Percentiles rank a stretch among this genome's conserved stretches.
These are phyloP conservation scores for Xylaria sp. DNA, from an alignment of 2,329 filamentous ascomycete genomes.

Conservation along the genomic window DNA sequence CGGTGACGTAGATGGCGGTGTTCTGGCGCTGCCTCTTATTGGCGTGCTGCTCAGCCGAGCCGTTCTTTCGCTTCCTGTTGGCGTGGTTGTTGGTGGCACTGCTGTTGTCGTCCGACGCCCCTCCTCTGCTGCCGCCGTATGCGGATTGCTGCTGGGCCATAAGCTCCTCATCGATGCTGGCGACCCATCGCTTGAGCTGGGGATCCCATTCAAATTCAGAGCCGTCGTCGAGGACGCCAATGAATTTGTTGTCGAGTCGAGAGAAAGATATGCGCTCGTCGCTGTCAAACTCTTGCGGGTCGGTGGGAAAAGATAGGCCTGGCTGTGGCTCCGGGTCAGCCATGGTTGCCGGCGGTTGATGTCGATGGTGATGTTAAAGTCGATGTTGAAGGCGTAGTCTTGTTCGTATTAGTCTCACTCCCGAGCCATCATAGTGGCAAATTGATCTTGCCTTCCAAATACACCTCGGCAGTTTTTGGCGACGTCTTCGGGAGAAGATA, in stretches of 20 bases:
- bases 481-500: background rate
- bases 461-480: background rate
- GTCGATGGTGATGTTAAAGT: too few relatives aligned
- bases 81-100: slow-evolving; percentile 45
- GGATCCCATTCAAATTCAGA: slow-evolving; percentile 86
- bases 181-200: slow-evolving; percentile 78
- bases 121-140: slow-evolving; percentile 43
- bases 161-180: slow-evolving; percentile 61
- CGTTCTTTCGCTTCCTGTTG: slow-evolving; percentile 56
- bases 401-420: background rate
- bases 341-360: slow-evolving; percentile 32
- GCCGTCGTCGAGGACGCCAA: slow-evolving; percentile 86
- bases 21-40: slow-evolving; percentile 72
- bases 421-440: background rate
- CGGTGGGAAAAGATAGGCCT: slow-evolving; percentile 61
- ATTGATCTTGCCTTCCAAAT: background rate
- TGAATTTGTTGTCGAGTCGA: slow-evolving; percentile 82
- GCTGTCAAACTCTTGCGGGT: slow-evolving; percentile 75
- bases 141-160: slow-evolving; percentile 51
- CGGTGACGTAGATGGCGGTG: slow-evolving; percentile 92
- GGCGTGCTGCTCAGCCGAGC: slow-evolving; percentile 54
- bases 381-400: background rate
- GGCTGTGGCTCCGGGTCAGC: slow-evolving; percentile 42
- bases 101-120: slow-evolving; percentile 54
- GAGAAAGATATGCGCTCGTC: slow-evolving; percentile 90